Percentiles rank a stretch among this genome's conserved stretches.
Conservation (phyloP, 768 basidiomycete genomes). For the Macrocybe gigantea region DNA sequence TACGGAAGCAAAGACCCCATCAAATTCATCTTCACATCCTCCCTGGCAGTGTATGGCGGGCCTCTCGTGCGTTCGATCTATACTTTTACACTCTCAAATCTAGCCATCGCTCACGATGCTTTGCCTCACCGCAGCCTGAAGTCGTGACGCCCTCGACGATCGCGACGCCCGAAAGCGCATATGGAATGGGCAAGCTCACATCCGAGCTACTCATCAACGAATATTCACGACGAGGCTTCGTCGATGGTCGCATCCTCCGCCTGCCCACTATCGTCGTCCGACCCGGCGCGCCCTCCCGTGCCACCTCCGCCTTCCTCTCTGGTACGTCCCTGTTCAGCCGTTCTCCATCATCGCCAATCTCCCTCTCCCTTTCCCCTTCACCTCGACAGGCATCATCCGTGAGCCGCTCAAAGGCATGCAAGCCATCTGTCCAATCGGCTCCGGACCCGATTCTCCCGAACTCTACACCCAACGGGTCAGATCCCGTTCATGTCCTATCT, state of each 20-base stretch:
- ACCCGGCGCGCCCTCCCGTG: slow-evolving; percentile 46
- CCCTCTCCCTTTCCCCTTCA: neutral
- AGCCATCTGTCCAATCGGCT: slow-evolving; percentile 47
- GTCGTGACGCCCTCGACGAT: slow-evolving; percentile 42
- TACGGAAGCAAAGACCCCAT: slow-evolving; percentile 21
- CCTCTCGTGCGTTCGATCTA: slow-evolving; percentile 28
- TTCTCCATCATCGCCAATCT: neutral
- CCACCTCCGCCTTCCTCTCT: slow-evolving; percentile 52
- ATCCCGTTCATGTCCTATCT: too few species aligned
- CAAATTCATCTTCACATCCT: slow-evolving; percentile 56
- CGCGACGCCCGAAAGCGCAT: slow-evolving; percentile 49
- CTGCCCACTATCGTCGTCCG: slow-evolving; percentile 56
- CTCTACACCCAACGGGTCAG: too few species aligned
- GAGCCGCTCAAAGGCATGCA: slow-evolving; percentile 49
- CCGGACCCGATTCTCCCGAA: slow-evolving; percentile 34
- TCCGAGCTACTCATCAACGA: slow-evolving; percentile 55
- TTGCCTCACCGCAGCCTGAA: slow-evolving; percentile 23
- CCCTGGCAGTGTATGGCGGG: slow-evolving; percentile 55
- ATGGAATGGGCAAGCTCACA: slow-evolving; percentile 51
- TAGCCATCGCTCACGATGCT: neutral
- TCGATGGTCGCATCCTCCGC: slow-evolving; percentile 55
- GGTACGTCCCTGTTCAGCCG: slow-evolving; percentile 22
- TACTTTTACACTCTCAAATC: neutral
- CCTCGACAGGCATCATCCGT: slow-evolving; percentile 38
- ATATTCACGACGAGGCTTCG: slow-evolving; percentile 49